phyloP scores from a whole-genome alignment of 1,284 basidiomycete species.

The Tilletiopsis washingtonensis region DNA sequence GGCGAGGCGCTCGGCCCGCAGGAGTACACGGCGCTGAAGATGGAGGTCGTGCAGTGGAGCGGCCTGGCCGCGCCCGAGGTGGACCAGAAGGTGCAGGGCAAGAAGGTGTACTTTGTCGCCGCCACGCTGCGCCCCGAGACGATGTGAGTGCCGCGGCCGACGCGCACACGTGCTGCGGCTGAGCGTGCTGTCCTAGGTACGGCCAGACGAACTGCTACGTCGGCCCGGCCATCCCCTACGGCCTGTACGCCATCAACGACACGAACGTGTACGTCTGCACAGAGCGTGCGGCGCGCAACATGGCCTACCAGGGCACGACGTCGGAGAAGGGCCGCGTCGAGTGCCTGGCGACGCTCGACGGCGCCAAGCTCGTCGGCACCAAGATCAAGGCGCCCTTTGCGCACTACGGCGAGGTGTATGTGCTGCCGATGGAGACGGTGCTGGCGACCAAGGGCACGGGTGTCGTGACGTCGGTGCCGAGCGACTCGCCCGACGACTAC shows the following conservation, averaged over 20 bases:
- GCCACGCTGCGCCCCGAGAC: conserved; percentile 96
- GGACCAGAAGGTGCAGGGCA: conserved; percentile 56
- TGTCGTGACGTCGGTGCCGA: conserved; percentile 95
- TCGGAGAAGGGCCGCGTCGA: conserved; percentile 47
- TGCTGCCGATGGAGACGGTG: conserved; percentile 96
- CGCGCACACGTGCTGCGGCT: background rate
- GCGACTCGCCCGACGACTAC: conserved; percentile 97
- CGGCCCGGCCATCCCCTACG: conserved; percentile 82
- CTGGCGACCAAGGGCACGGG: conserved; percentile 95
- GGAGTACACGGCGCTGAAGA: conserved; percentile 92
- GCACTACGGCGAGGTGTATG: conserved; percentile 77
- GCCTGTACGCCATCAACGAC: conserved; percentile 69
- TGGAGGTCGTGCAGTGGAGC: conserved; percentile 67
- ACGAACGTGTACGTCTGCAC: conserved; percentile 73
- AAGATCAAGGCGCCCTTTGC: conserved; percentile 83
- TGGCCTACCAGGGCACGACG: conserved; percentile 84
- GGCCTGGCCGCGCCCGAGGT: conserved; percentile 56
- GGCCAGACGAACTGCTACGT: conserved; percentile 99
- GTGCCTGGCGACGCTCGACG: conserved; percentile 48
- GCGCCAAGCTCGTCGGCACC: conserved; percentile 74
- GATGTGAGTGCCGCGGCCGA: conserved; percentile 54
- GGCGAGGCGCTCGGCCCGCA: conserved; percentile 93
- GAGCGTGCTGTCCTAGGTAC: conserved; percentile 42
- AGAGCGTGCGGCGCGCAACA: conserved; percentile 83
- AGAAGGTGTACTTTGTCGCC: conserved; percentile 84